Percentiles rank a stretch among this genome's conserved stretches.
Evolutionary conservation across 192 early-diverging fungal genomes (phyloP).

Genomic region (Coemansia sp.): DNA sequence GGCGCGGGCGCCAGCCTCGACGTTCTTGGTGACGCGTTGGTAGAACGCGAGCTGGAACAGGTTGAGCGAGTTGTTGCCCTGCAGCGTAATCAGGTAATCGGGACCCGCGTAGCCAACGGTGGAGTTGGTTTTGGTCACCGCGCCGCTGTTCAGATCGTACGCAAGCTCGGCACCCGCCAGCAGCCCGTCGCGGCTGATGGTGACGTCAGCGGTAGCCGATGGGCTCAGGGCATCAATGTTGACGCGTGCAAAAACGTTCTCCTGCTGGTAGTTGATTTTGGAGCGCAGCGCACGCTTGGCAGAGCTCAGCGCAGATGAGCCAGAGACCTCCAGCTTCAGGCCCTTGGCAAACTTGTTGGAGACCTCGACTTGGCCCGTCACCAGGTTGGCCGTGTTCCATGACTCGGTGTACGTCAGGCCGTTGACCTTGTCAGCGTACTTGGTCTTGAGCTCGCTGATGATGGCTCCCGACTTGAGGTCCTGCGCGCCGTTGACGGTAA

Average conservation of each 20-base stretch:
- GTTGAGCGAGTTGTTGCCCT: conserved; percentile 89
- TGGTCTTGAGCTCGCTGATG: conserved; percentile 96
- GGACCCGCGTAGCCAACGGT: conserved; percentile 83
- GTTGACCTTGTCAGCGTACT: conserved; percentile 92
- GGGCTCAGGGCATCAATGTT: conserved; percentile 95
- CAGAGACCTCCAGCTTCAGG: conserved; percentile 89
- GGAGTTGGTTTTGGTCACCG: conserved; percentile 86
- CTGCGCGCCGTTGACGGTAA: conserved; percentile 92
- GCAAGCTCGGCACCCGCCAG: conserved; percentile 90
- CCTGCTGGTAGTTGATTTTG: conserved; percentile 95
- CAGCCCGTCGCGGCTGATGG: conserved; percentile 86
- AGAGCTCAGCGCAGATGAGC: conserved; percentile 79
- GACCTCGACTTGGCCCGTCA: conserved; percentile 91
- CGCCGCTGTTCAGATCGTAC: conserved; percentile 90
- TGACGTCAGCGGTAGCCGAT: conserved; percentile 83
- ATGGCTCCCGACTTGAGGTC: conserved; percentile 96
- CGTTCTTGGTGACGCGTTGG: conserved; percentile 88
- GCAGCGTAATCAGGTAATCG: conserved; percentile 88
- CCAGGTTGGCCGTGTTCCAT: conserved; percentile 94
- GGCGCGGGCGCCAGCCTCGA: conserved; percentile 96
- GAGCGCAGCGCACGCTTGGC: conserved; percentile 50
- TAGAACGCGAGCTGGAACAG: conserved; percentile 93
- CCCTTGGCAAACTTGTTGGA: conserved; percentile 94
- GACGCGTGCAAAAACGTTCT: conserved; percentile 85
- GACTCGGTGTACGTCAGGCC: conserved; percentile 95